A percentile compares a stretch with the other conserved stretches of the same genome.
These are phyloP conservation scores for Dendrobium officinale DNA, from an alignment of 106 monocot species.

Conservation along the genomic window DNA sequence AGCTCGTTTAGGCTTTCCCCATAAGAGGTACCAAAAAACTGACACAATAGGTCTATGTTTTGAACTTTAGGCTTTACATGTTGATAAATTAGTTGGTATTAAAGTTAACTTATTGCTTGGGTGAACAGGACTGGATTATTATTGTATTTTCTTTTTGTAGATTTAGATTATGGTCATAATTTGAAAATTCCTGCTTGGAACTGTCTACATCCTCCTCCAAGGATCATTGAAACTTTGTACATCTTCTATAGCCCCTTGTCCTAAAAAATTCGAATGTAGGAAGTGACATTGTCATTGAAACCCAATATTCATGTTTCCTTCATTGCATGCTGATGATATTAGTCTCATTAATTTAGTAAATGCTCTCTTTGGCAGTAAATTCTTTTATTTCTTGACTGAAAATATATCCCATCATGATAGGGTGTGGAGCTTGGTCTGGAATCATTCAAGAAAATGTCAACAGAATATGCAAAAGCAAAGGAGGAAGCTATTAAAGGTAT, in stretches of 20 bases:
- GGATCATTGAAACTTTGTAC: neutral
- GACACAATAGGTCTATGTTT: neutral
- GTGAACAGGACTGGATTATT: neutral
- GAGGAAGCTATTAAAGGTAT: conserved; percentile 49
- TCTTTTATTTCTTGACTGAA: neutral
- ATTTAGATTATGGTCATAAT: neutral
- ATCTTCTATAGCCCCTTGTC: neutral
- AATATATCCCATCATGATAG: conserved; percentile 10
- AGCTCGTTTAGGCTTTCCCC: neutral
- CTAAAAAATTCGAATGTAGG: neutral
- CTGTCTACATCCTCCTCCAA: neutral
- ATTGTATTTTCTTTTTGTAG: neutral
- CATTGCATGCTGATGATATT: neutral
- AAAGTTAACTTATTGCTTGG: neutral
- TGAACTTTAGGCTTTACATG: neutral
- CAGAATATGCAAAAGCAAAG: conserved; percentile 60
- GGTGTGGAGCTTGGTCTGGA: conserved; percentile 45
- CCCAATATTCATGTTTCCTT: neutral
- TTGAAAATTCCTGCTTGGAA: neutral
- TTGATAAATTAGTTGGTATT: neutral
- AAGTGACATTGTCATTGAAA: neutral
- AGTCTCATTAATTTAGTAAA: neutral
- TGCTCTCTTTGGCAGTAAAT: neutral
- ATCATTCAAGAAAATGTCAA: conserved; percentile 51
- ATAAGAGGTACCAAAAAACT: neutral